These are phyloP conservation scores for Clonostachys rhizophaga DNA, from an alignment of 2,329 filamentous ascomycete species.

Conservation along the genomic window DNA sequence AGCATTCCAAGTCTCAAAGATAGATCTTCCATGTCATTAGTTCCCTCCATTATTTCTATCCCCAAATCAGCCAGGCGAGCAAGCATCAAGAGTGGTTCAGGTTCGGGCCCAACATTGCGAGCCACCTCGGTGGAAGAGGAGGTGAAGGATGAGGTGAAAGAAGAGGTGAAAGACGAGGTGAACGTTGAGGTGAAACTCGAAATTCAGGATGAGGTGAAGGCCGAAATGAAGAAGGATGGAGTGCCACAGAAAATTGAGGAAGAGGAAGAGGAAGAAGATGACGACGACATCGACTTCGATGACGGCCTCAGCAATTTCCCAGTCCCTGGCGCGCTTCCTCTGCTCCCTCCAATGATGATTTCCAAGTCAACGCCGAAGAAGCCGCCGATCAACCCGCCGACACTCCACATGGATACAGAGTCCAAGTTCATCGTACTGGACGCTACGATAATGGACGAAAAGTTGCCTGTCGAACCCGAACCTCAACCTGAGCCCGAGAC, in stretches of 20 bases:
- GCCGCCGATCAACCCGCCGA: neutral
- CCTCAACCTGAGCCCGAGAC: conserved; percentile 13
- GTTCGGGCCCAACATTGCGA: neutral
- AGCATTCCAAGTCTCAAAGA: neutral
- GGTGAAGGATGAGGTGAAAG: too few species aligned
- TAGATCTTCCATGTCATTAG: conserved; percentile 4
- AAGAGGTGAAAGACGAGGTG: too few species aligned
- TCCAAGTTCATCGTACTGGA: neutral
- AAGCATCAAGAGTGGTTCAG: conserved; percentile 10
- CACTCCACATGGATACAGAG: neutral
- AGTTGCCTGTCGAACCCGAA: neutral
- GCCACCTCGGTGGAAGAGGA: too few species aligned
- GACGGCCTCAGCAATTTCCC: conserved; percentile 11
- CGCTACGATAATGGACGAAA: neutral
- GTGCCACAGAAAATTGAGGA: neutral
- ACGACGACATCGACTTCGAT: conserved; percentile 5
- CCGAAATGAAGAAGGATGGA: too few species aligned
- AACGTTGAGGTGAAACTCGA: too few species aligned
- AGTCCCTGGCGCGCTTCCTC: conserved; percentile 10
- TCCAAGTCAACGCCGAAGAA: neutral
- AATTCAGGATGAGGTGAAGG: too few species aligned
- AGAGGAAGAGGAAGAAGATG: conserved; percentile 4
- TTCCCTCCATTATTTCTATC: conserved; percentile 1
- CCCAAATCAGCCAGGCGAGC: conserved; percentile 1
- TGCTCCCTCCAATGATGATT: conserved; percentile 8